Evolutionary conservation across 345 rosid species (phyloP).

Genomic region (Eucalyptus sp.): DNA sequence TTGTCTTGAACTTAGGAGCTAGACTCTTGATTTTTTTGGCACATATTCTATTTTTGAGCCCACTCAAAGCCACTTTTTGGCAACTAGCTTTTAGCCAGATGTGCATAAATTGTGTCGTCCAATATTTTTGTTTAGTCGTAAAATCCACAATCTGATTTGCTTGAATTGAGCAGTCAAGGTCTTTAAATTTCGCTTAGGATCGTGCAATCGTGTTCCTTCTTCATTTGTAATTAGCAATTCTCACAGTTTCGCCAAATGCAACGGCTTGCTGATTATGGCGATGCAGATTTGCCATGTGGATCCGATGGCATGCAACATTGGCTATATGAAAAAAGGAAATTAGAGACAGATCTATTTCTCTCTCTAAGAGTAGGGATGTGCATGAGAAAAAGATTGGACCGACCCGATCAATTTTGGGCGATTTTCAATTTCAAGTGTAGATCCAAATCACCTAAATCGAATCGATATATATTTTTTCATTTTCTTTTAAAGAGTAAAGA

Average conservation of each 20-base stretch:
- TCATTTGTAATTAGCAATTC: background rate
- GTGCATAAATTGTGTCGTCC: background rate
- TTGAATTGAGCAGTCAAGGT: background rate
- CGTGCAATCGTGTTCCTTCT: background rate
- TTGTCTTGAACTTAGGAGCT: background rate
- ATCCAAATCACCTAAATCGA: too few species aligned
- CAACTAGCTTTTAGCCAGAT: background rate
- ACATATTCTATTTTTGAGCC: background rate
- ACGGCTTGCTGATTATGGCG: background rate
- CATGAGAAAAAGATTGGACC: background rate
- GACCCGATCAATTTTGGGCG: too few species aligned
- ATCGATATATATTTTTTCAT: too few species aligned
- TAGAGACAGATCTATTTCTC: background rate
- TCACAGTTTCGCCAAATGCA: rapidly evolving
- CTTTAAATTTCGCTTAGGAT: background rate
- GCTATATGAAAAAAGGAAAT: background rate
- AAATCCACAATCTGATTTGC: background rate
- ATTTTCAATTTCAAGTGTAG: background rate
- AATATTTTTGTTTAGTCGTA: background rate
- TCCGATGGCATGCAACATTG: background rate
- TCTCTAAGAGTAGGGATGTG: background rate
- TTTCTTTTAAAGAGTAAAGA: background rate
- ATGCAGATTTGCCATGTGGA: background rate
- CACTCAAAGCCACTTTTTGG: background rate
- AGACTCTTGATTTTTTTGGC: background rate